These are phyloP conservation scores for Colletotrichum brevisporum DNA, from an alignment of 2,329 filamentous ascomycete genomes.

Conservation along the genomic window DNA sequence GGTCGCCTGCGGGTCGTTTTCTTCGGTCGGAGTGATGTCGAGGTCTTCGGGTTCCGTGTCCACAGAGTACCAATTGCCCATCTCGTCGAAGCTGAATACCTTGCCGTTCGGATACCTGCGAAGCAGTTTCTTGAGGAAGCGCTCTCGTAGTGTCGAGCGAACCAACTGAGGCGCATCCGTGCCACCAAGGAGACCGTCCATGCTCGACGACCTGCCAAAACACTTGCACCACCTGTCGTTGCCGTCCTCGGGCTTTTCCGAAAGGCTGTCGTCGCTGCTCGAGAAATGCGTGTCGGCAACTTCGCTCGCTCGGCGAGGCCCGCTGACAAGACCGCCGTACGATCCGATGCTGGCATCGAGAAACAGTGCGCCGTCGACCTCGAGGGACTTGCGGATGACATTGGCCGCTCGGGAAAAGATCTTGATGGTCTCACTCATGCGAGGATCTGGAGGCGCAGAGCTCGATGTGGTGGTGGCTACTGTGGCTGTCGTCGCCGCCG, in stretches of 20 bases:
- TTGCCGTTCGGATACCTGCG: slow-evolving; percentile 62
- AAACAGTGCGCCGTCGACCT: slow-evolving; percentile 45
- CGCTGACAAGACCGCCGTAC: slow-evolving; percentile 46
- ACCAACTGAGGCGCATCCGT: slow-evolving; percentile 41
- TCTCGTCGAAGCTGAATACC: slow-evolving; percentile 60
- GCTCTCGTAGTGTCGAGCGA: slow-evolving; percentile 52
- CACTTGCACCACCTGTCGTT: slow-evolving; percentile 48
- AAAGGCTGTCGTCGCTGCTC: slow-evolving; percentile 44
- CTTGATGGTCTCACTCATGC: slow-evolving; percentile 35
- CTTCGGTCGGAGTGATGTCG: slow-evolving; percentile 32
- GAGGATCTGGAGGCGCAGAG: slow-evolving; percentile 38
- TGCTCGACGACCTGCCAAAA: slow-evolving; percentile 55
- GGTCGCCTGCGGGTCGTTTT: slow-evolving; percentile 9
- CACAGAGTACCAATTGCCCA: slow-evolving; percentile 52
- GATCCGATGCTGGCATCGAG: slow-evolving; percentile 45
- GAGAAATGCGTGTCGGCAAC: slow-evolving; percentile 38
- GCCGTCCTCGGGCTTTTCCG: slow-evolving; percentile 23
- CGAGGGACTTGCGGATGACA: slow-evolving; percentile 57
- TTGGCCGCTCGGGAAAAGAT: slow-evolving; percentile 61
- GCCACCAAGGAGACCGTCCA: slow-evolving; percentile 48
- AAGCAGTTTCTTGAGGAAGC: slow-evolving; percentile 57
- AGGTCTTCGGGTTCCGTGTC: slow-evolving; percentile 44
- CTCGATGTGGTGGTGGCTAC: slow-evolving; percentile 37
- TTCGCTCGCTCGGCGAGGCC: slow-evolving; percentile 37
- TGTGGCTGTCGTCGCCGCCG: slow-evolving; percentile 25